These are phyloP conservation scores for Xylaria sp. DNA, from an alignment of 2,329 filamentous ascomycete species.

Conservation along the genomic window DNA sequence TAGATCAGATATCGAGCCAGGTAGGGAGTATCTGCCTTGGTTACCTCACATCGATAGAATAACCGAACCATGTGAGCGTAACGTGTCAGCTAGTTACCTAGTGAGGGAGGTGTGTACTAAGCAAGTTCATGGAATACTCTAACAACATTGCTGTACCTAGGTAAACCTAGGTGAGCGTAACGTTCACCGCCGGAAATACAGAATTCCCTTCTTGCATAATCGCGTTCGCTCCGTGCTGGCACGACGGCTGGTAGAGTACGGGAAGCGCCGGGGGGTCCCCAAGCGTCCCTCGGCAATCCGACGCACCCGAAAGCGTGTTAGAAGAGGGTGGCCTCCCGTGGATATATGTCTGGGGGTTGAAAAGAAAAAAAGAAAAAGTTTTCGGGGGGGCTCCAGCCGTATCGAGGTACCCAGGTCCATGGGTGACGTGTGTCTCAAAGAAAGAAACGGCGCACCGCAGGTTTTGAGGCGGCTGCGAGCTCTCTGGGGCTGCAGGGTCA, in stretches of 20 bases:
- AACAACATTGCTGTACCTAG: no score
- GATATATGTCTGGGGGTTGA: slow-evolving; percentile 1
- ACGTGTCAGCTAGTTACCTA: slow-evolving; percentile 11
- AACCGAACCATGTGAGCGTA: not conserved
- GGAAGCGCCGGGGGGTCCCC: not conserved
- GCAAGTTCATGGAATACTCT: not conserved
- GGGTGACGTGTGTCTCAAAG: not conserved
- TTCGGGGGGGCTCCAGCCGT: not conserved
- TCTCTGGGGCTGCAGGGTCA: slow-evolving; percentile 25
- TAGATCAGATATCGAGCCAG: not conserved
- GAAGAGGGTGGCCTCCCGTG: slow-evolving; percentile 28
- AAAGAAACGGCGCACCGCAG: not conserved
- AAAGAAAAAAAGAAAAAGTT: slow-evolving; percentile 11
- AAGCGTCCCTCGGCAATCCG: not conserved
- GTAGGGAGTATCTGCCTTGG: slow-evolving; percentile 8
- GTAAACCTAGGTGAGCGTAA: slow-evolving; percentile 16
- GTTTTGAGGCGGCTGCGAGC: slow-evolving; percentile 11
- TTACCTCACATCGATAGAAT: slow-evolving; percentile 19
- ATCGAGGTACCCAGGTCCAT: slow-evolving; percentile 19
- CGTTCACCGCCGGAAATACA: slow-evolving; percentile 16
- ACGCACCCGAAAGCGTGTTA: slow-evolving; percentile 10
- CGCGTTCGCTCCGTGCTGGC: not conserved
- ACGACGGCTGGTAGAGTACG: not conserved
- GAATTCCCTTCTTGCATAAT: slow-evolving; percentile 14
- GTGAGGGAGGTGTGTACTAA: no score